Conservation (phyloP, 2,329 filamentous ascomycete genomes). For the Talaromyces albobiverticillius region DNA sequence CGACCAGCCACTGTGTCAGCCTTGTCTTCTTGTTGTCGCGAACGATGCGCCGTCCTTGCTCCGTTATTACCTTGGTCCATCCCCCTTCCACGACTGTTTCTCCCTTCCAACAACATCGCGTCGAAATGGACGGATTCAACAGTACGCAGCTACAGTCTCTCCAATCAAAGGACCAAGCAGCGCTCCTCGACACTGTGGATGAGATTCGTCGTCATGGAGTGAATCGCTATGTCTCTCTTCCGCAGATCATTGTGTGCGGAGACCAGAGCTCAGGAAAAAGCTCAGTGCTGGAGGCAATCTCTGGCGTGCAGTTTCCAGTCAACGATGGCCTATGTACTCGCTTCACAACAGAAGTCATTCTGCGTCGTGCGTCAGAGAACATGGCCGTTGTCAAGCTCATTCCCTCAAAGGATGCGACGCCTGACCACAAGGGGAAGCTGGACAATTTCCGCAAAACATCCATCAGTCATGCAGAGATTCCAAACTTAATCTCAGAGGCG, state of each 20-base stretch:
- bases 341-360: slow-evolving; percentile 59
- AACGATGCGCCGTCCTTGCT: too few species aligned
- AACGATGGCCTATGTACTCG: slow-evolving; percentile 61
- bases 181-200: slow-evolving; percentile 36
- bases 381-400: slow-evolving; percentile 24
- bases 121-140: slow-evolving; percentile 6
- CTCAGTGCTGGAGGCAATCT: slow-evolving; percentile 64
- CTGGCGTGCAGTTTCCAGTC: slow-evolving; percentile 59
- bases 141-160: slow-evolving; percentile 10
- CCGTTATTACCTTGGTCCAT: too few species aligned
- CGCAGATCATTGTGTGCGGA: slow-evolving; percentile 59
- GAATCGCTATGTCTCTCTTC: slow-evolving; percentile 47
- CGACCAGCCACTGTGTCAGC: too few species aligned
- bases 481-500: slow-evolving; percentile 24
- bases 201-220: slow-evolving; percentile 50
- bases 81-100: too few species aligned
- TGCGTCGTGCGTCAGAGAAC: slow-evolving; percentile 36
- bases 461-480: slow-evolving; percentile 23
- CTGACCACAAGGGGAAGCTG: slow-evolving; percentile 20
- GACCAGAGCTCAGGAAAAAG: slow-evolving; percentile 62
- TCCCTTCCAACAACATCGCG: background rate
- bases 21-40: too few species aligned
- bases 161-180: slow-evolving; percentile 14
- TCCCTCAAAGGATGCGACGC: slow-evolving; percentile 19
- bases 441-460: slow-evolving; percentile 19